phyloP scores from a whole-genome alignment of 176 grass and related monocot species.

The Dactylis glomerata region DNA sequence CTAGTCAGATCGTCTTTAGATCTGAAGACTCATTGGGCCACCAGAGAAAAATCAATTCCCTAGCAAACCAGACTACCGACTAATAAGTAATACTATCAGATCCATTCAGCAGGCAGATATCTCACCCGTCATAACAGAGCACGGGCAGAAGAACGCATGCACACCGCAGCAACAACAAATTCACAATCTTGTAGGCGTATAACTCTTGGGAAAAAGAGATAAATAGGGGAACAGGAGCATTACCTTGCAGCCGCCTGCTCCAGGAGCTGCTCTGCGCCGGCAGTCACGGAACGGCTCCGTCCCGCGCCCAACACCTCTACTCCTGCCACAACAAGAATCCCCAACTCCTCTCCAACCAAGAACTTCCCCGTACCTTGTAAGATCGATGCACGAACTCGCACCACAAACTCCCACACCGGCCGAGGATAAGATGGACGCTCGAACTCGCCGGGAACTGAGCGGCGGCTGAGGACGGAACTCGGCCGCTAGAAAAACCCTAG shows the following conservation, averaged over 20 bases:
- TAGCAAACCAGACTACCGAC: neutral
- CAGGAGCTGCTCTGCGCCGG: neutral
- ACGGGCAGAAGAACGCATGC: neutral
- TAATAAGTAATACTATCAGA: no score
- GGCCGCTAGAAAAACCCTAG: neutral
- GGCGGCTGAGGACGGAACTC: neutral
- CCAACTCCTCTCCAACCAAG: neutral
- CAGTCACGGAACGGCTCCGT: neutral
- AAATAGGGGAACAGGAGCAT: neutral
- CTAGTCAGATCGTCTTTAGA: neutral
- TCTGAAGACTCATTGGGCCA: neutral
- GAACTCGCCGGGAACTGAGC: neutral
- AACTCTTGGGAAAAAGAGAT: neutral
- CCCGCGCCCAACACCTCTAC: neutral
- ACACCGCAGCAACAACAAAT: neutral
- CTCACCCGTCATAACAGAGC: neutral
- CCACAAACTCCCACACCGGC: neutral
- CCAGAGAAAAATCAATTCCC: neutral
- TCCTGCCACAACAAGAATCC: neutral
- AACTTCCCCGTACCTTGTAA: neutral
- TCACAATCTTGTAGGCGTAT: neutral
- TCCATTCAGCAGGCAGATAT: neutral
- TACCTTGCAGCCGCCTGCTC: neutral
- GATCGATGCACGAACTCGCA: neutral
- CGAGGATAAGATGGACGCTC: neutral